Evolutionary conservation across 192 early-diverging fungal genomes (phyloP).

Genomic region (Backusella tuberculispora): DNA sequence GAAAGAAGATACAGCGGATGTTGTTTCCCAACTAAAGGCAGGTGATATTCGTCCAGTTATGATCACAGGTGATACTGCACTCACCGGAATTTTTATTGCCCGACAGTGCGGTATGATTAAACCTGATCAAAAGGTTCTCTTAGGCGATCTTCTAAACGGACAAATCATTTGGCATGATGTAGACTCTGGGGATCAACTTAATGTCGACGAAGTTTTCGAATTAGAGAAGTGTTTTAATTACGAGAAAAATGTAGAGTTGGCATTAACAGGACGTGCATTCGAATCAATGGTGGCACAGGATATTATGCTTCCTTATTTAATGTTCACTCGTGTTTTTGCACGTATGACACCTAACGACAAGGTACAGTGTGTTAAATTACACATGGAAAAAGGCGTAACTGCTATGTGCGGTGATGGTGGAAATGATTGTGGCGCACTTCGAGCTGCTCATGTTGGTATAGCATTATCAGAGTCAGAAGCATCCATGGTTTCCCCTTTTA

Average conservation of each 20-base stretch:
- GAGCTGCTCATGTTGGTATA: conserved; percentile 79
- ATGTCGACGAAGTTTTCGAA: conserved; percentile 43
- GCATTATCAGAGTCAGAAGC: conserved; percentile 80
- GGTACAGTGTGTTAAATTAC: conserved; percentile 69
- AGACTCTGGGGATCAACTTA: conserved; percentile 50
- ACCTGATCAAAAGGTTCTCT: conserved; percentile 48
- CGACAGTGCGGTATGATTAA: conserved; percentile 67
- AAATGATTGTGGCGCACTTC: conserved; percentile 85
- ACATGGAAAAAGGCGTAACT: conserved; percentile 78
- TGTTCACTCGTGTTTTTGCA: conserved; percentile 76
- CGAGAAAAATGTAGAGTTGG: conserved; percentile 59
- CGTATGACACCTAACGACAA: conserved; percentile 83
- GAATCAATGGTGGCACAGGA: conserved; percentile 46
- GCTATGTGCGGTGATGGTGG: conserved; percentile 91
- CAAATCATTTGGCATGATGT: conserved; percentile 63
- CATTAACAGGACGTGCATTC: conserved; percentile 73
- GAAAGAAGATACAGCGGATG: conserved; percentile 69
- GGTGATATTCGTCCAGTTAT: conserved; percentile 79
- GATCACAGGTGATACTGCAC: conserved; percentile 83
- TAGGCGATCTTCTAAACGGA: conserved; percentile 54
- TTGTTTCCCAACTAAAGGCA: conserved; percentile 65
- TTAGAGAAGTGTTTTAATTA: conserved; percentile 10
- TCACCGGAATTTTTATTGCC: conserved; percentile 77
- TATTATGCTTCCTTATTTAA: conserved; percentile 55
- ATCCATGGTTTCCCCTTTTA: conserved; percentile 85